A percentile compares a stretch with the other conserved stretches of the same genome.
Conservation (phyloP, 441 rosid genomes). For the Flueggea neowawraea region DNA sequence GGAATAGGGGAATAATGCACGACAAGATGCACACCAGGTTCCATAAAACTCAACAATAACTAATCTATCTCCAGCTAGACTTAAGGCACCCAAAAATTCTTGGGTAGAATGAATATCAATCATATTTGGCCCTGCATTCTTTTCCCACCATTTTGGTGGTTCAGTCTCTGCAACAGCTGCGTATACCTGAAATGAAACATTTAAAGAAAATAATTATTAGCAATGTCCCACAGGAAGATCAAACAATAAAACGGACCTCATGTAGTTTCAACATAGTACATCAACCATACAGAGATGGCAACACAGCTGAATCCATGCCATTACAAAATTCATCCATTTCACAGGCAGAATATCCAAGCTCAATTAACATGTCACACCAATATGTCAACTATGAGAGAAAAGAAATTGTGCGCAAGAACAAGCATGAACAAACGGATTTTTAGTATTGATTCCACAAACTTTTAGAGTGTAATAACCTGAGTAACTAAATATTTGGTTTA, state of each 20-base stretch:
- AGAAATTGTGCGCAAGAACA: too few relatives aligned
- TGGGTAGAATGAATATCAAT: slow-evolving; percentile 88
- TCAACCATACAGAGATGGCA: not conserved
- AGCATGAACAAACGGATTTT: too few relatives aligned
- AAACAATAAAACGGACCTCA: not conserved
- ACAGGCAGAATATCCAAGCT: too few relatives aligned
- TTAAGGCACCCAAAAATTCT: slow-evolving; percentile 76
- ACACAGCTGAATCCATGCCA: not conserved
- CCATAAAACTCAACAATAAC: slow-evolving; percentile 99
- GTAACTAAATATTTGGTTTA: too few relatives aligned
- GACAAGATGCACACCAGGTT: slow-evolving; percentile 98
- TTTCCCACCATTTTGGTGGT: slow-evolving; percentile 99
- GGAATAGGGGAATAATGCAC: slow-evolving; percentile 89
- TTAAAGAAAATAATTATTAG: not conserved
- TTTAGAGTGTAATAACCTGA: too few relatives aligned
- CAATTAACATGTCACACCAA: too few relatives aligned
- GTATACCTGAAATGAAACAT: slow-evolving; percentile 45
- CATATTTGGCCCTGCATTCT: slow-evolving; percentile 85
- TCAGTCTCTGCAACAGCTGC: slow-evolving; percentile 72
- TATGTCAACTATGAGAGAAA: too few relatives aligned
- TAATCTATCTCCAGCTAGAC: slow-evolving; percentile 82
- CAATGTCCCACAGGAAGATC: not conserved
- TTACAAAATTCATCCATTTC: too few relatives aligned
- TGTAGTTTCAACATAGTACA: too few relatives aligned
- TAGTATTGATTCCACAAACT: too few relatives aligned